These are phyloP conservation scores for Xerophyta viscosa DNA, from an alignment of 106 monocot genomes.

Conservation along the genomic window DNA sequence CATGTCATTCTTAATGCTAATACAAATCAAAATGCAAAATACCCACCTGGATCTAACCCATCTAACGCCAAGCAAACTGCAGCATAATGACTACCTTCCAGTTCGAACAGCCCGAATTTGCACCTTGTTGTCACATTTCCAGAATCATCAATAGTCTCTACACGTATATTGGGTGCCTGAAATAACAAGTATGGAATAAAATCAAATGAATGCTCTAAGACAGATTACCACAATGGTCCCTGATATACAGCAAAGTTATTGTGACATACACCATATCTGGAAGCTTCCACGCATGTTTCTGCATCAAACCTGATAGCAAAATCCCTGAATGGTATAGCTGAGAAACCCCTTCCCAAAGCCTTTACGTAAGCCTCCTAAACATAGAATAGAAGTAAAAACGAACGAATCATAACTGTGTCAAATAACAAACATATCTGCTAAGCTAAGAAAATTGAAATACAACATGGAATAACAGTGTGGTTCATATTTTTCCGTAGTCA, in stretches of 20 bases:
- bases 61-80: slow-evolving; percentile 46
- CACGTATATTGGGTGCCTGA: slow-evolving; percentile 30
- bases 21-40: too few species aligned
- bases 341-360: slow-evolving; percentile 89
- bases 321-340: slow-evolving; percentile 82
- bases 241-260: too few species aligned
- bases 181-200: neutral
- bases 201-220: too few species aligned
- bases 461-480: too few species aligned
- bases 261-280: slow-evolving; percentile 1
- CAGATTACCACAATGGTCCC: too few species aligned
- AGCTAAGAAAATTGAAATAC: too few species aligned
- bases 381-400: too few species aligned
- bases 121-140: slow-evolving; percentile 55
- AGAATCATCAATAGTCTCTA: slow-evolving; percentile 26
- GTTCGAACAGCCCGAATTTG: slow-evolving; percentile 64
- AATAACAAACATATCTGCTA: too few species aligned
- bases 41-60: slow-evolving; percentile 11
- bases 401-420: too few species aligned
- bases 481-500: too few species aligned
- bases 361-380: slow-evolving; percentile 90
- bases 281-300: slow-evolving; percentile 11
- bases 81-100: slow-evolving; percentile 53
- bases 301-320: slow-evolving; percentile 39
- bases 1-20: too few species aligned